Conservation (phyloP, 106 monocot species). For the Dioscorea zingiberensis region DNA sequence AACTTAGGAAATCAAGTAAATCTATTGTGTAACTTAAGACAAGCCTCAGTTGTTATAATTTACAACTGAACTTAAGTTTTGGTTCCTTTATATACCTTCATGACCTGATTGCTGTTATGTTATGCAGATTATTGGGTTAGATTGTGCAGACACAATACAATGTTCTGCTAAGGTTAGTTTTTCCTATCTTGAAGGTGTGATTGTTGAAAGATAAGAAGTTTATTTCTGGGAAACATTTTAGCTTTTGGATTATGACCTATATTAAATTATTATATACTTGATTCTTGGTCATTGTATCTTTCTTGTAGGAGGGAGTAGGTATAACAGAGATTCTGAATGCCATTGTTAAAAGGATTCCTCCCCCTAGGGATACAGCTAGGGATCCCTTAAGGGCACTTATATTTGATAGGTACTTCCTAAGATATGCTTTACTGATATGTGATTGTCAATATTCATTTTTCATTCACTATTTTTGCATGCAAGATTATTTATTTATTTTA, state of each 20-base stretch:
- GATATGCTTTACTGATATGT: too few relatives aligned
- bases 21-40: too few relatives aligned
- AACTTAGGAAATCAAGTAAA: too few relatives aligned
- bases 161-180: conserved; percentile 94
- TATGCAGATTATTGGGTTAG: conserved; percentile 88
- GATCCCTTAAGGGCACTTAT: conserved; percentile 89
- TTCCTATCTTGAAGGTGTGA: neutral
- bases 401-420: conserved; percentile 75
- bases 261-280: too few relatives aligned
- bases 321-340: conserved; percentile 78
- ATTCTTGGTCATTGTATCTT: neutral
- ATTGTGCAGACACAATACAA: conserved; percentile 78
- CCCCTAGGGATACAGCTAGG: conserved; percentile 70
- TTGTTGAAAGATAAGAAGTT: neutral
- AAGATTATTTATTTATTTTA: too few relatives aligned
- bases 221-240: too few relatives aligned
- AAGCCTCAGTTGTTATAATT: too few relatives aligned
- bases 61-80: too few relatives aligned
- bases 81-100: too few relatives aligned
- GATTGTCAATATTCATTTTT: too few relatives aligned
- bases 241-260: too few relatives aligned
- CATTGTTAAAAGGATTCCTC: conserved; percentile 69
- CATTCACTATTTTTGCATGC: too few relatives aligned
- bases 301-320: conserved; percentile 84
- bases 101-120: neutral